Evolutionary conservation across 495 filamentous ascomycete genomes (phyloP), one percentile per base, ranked within the genome.

Genomic region (Pyrenula aspistea): DNA sequence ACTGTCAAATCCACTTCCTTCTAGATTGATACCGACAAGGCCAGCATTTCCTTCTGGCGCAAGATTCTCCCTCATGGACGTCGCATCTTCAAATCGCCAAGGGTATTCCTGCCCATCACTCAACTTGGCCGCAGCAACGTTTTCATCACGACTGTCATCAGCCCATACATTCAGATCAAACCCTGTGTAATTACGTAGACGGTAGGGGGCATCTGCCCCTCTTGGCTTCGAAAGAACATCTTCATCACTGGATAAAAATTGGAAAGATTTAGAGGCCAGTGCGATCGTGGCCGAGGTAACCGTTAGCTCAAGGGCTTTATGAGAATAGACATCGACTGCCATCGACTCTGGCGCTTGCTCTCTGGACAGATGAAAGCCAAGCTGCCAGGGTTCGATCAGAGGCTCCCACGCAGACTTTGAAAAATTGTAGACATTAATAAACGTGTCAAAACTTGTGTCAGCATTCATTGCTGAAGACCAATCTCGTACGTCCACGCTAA

Each of bases 331-430:
- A 57, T 97, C 91, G 47, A 97, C 75, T 0, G 88, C 87, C 58
- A 96, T 73, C 51, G 82, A 76, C 49, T 94, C 87, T 0, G 83
- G 87, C 58, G 82, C 79, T 51, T 81, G 73, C 50, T 92, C 85
- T 63, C 84, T 89, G 11, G 89, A 85, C 71, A 97, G 79, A 55
- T 93, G 89, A 62, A 97, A 84, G 24, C 91, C 92, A 21, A 97
- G 73, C 58, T 93, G 84, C 93, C 93, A 98, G 25, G 94, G 93
- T 67, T 98, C 93, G 23, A 97, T 85, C 25, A 98, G 73, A 10
- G 93, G 93, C 68, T 97, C 93, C 93, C 93, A 98, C 10, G 90
- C 88, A 0, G 94, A 97, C 68, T 98, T 97, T 21, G 93, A 91
- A 70, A 98, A 98, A 68, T 97, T 98, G 76, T 94, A 97, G 54